These are phyloP conservation scores for Parachlorella kessleri DNA, from an alignment of 139 green algal species.

Conservation along the genomic window DNA sequence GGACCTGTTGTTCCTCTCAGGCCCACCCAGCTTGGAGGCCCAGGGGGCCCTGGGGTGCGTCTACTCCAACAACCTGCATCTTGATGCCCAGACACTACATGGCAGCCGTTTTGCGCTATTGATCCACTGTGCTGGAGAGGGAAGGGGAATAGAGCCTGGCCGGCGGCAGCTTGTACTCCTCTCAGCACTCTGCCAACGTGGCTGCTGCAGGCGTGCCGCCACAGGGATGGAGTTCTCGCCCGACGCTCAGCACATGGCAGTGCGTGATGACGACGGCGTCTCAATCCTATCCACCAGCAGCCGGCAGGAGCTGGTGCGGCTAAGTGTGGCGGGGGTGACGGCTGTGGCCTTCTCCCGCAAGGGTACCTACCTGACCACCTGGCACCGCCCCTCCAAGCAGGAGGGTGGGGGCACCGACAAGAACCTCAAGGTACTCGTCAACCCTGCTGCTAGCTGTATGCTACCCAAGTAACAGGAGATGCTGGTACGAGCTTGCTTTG, in stretches of 20 bases:
- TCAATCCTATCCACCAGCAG: constrained; percentile 21
- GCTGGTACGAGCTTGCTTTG: too few species aligned
- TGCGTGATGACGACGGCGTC: constrained; percentile 26
- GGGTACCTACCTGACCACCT: constrained; percentile 62
- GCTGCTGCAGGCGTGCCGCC: not conserved
- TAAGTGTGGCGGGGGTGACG: constrained; percentile 38
- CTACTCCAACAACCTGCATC: too few species aligned
- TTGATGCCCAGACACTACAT: not conserved
- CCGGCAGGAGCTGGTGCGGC: constrained; percentile 7
- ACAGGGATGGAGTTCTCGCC: constrained; percentile 31
- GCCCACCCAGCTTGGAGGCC: not conserved
- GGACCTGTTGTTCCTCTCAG: constrained; percentile 24
- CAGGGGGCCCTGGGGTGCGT: not conserved
- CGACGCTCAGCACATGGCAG: constrained; percentile 36
- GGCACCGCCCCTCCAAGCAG: constrained; percentile 57
- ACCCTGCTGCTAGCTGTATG: too few species aligned
- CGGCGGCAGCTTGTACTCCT: too few species aligned
- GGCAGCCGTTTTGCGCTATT: not conserved
- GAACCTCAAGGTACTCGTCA: constrained; percentile 81
- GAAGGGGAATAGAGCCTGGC: too few species aligned
- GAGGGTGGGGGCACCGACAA: constrained; percentile 45
- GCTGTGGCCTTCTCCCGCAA: constrained; percentile 50
- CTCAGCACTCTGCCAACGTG: too few species aligned
- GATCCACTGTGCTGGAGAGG: not conserved
- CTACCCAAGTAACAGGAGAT: too few species aligned